Evolutionary conservation across 768 basidiomycete species (phyloP).

Genomic region (Lactarius sp.): DNA sequence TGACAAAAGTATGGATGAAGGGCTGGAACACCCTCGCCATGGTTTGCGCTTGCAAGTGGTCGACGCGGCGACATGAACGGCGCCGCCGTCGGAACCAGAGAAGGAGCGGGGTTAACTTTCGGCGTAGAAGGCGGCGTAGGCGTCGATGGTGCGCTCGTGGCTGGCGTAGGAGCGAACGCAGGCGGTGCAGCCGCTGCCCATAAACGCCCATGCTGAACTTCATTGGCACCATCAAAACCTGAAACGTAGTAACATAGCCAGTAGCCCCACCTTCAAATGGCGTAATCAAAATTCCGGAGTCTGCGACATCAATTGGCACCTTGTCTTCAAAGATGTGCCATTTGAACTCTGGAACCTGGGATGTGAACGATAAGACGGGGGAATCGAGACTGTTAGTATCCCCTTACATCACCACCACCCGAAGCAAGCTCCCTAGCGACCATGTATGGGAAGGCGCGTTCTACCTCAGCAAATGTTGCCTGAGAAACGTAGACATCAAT

Average conservation of each 20-base stretch:
- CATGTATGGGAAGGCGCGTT: constrained; percentile 76
- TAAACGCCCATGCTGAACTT: constrained; percentile 68
- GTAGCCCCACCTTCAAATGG: constrained; percentile 56
- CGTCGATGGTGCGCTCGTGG: constrained; percentile 32
- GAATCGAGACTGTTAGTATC: background rate
- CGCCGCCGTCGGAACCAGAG: background rate
- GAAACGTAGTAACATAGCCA: background rate
- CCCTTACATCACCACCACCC: constrained; percentile 70
- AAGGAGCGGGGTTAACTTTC: constrained; percentile 6
- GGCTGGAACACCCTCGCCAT: constrained; percentile 25
- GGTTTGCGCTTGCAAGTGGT: constrained; percentile 3
- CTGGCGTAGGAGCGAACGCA: constrained; percentile 40
- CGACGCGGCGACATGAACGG: constrained; percentile 7
- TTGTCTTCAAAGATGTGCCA: constrained; percentile 78
- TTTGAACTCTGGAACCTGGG: constrained; percentile 72
- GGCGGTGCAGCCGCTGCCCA: constrained; percentile 44
- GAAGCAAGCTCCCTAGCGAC: constrained; percentile 70
- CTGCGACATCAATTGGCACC: constrained; percentile 59
- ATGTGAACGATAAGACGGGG: constrained; percentile 6
- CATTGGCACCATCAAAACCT: background rate
- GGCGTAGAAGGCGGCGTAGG: constrained; percentile 29
- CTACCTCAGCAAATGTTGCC: constrained; percentile 60
- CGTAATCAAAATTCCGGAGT: constrained; percentile 56
- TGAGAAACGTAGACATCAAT: constrained; percentile 72
- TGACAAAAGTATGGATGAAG: constrained; percentile 60